A percentile compares a stretch with the other conserved stretches of the same genome.
phyloP scores from a whole-genome alignment of 805 yeast species.

The Candida silvicultrix region DNA sequence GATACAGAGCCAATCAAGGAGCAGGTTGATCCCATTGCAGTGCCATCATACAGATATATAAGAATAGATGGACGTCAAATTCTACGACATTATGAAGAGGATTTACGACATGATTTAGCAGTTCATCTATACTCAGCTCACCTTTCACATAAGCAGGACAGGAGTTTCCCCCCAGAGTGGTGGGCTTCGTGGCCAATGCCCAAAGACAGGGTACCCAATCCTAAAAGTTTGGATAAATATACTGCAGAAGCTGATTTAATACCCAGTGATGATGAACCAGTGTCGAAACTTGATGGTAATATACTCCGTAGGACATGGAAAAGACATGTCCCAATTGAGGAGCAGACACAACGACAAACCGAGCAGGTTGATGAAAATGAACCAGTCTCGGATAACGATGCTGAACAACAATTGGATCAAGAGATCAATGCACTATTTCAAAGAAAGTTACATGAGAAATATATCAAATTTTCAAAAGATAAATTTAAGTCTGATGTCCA shows the following conservation, averaged over 20 bases:
- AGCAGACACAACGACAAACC: neutral
- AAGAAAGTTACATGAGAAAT: neutral
- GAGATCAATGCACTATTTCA: neutral
- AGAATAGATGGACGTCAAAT: constrained; percentile 20
- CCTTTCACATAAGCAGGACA: constrained; percentile 33
- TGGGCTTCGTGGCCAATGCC: constrained; percentile 63
- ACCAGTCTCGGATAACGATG: too few relatives aligned
- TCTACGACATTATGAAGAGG: constrained; percentile 38
- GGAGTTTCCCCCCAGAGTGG: constrained; percentile 28
- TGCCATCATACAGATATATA: too few relatives aligned
- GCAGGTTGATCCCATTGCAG: neutral
- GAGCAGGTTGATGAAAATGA: neutral
- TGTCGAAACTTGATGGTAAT: neutral
- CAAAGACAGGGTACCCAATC: constrained; percentile 30
- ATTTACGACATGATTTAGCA: constrained; percentile 49
- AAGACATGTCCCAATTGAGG: neutral
- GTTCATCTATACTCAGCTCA: constrained; percentile 58
- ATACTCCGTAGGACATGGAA: neutral
- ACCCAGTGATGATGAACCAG: neutral
- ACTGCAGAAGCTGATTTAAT: neutral
- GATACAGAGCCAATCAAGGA: neutral
- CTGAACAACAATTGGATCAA: neutral
- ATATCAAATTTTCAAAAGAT: neutral
- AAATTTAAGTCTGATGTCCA: neutral
- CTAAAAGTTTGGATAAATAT: constrained; percentile 9